Evolutionary conservation across 805 yeast species (phyloP).

Genomic region (Maudiozyma bulderi): DNA sequence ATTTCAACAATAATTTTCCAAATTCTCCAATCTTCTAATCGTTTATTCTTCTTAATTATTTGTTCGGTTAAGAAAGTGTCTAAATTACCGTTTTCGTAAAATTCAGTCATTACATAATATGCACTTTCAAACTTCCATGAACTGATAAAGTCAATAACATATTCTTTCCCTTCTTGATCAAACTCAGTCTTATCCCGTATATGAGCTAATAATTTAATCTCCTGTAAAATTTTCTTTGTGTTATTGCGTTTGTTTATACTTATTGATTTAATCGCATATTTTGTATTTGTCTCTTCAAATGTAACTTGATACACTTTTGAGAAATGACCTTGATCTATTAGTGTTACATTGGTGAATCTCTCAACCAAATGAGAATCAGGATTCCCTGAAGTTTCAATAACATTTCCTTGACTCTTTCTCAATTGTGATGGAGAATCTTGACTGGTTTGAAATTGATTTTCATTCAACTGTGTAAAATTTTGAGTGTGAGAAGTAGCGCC

Average conservation of each 20-base stretch:
- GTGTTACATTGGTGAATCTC: constrained; percentile 50
- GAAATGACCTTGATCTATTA: constrained; percentile 81
- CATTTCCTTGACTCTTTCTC: neutral
- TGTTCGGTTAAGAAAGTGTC: constrained; percentile 76
- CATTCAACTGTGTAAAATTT: neutral
- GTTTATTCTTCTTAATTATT: constrained; percentile 44
- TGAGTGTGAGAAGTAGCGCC: constrained; percentile 6
- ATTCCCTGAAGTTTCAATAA: constrained; percentile 7
- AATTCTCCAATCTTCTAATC: constrained; percentile 88
- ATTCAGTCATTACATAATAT: constrained; percentile 88
- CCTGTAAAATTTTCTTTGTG: constrained; percentile 22
- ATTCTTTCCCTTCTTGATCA: constrained; percentile 52
- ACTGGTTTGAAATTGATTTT: neutral
- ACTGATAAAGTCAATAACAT: constrained; percentile 68
- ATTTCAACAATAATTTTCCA: constrained; percentile 93
- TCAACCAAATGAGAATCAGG: constrained; percentile 35
- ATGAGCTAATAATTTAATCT: constrained; percentile 22
- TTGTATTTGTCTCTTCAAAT: constrained; percentile 43
- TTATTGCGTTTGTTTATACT: constrained; percentile 37
- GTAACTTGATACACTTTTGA: constrained; percentile 78
- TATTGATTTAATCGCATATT: constrained; percentile 82
- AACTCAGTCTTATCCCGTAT: constrained; percentile 35
- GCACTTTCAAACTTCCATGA: constrained; percentile 76
- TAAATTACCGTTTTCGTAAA: constrained; percentile 87
- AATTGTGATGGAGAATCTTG: constrained; percentile 2